Evolutionary conservation across 257 asterid species (phyloP).

Genomic region (Solanum ahanhuiri): DNA sequence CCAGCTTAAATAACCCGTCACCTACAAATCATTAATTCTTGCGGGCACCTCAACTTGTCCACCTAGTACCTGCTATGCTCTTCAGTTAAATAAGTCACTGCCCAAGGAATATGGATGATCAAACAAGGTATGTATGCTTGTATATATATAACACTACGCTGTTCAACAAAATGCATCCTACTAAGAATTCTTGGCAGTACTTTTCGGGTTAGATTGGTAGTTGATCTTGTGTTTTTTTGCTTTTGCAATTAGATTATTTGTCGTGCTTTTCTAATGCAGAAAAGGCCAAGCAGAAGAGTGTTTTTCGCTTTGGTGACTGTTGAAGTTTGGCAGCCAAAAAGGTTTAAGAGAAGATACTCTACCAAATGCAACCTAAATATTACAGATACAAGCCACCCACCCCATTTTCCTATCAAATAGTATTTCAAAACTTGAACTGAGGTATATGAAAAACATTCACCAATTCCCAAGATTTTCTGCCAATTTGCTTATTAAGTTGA

Average conservation of each 20-base stretch:
- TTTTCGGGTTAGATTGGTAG: neutral
- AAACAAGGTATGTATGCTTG: neutral
- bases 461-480: neutral
- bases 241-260: neutral
- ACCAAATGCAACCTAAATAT: neutral
- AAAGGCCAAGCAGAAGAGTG: neutral
- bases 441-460: neutral
- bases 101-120: neutral
- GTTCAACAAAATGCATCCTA: neutral
- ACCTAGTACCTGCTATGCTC: neutral
- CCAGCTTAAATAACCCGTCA: slow-evolving; percentile 10
- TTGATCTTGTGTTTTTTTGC: neutral
- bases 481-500: neutral
- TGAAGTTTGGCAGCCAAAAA: slow-evolving; percentile 18
- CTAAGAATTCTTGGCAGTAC: neutral
- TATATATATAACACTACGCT: neutral
- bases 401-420: neutral
- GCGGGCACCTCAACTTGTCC: neutral
- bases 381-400: slow-evolving; percentile 2
- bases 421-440: neutral
- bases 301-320: neutral
- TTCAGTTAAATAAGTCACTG: neutral
- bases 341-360: neutral
- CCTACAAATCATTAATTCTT: neutral
- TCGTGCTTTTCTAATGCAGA: neutral